Base-by-base conservation (phyloP, 306 rosid genomes). In the Arachis stenosperma region DNA sequence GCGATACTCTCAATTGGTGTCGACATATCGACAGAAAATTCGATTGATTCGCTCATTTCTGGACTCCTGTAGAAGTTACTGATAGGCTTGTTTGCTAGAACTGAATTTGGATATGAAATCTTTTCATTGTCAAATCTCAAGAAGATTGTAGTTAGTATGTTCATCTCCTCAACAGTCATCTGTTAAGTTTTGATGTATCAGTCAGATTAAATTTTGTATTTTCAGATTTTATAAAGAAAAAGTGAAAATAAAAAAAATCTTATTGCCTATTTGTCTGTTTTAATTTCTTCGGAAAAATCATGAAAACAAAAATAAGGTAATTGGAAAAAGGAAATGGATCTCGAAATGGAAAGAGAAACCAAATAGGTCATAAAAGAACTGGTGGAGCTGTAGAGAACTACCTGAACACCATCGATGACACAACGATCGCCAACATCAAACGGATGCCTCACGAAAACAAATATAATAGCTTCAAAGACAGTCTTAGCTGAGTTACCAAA, bases 81-180 rank as follows among this genome's bases (percentile, higher is more conserved):
- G 78, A 91, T 91, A 53, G 96, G 90, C 75, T 91, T 94, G 39
- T 86, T 79, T 37, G 92, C 75, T n/a, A 94, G 83, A 73, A 88
- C 89, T 50, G 96, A 84, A 69, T 94, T 94, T 6, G 98, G 98
- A 76, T 91, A 94, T 82, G 73, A 85, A 48, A 91, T 86, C 80
- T 89, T 94, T 83, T 91, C 97, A 17, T 89, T 91, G 86, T 94
- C 97, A 39, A 70, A 83, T 80, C 81, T 85, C 85, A 94, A 77
- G 81, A 94, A 91, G 61, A 91, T 74, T 33, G 95, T 91, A 8
- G 92, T 82, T 79, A 94, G 57, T 71, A 94, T 88, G 81, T 88
- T 91, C 98, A 91, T 89, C 90, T 91, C 96, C 84, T 91, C 98
- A 46, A 91, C 98, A 58, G 82, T 40, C 95, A 94, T 74, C 97